phyloP scores from a whole-genome alignment of 371 early-diverging fungal species.

The Mucor piriformis region DNA sequence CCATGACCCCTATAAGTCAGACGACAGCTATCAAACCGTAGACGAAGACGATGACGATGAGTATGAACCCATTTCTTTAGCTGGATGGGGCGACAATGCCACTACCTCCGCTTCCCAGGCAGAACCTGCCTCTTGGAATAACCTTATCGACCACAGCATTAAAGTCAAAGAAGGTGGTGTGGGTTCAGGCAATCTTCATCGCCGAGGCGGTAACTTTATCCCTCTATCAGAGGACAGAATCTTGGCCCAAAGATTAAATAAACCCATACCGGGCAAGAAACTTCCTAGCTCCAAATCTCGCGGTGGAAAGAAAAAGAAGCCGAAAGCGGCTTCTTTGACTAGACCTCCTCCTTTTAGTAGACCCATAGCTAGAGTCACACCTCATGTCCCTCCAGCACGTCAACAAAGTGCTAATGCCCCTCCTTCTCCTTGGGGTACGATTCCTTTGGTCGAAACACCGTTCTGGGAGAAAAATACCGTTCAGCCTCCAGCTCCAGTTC shows the following conservation, averaged over 20 bases:
- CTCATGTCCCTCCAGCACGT: slow-evolving; percentile 1
- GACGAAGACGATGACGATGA: slow-evolving; percentile 10
- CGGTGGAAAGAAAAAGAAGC: slow-evolving; percentile 3
- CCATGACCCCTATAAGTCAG: not conserved
- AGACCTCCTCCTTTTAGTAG: not conserved
- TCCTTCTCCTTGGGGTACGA: slow-evolving; percentile 21
- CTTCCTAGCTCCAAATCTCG: not conserved
- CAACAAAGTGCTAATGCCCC: not conserved
- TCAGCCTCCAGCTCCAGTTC: slow-evolving; percentile 1
- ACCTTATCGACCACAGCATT: slow-evolving; percentile 37
- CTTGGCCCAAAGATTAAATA: slow-evolving; percentile 38
- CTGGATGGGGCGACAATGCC: slow-evolving; percentile 14
- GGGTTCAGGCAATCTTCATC: slow-evolving; percentile 47
- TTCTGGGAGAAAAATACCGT: slow-evolving; percentile 32
- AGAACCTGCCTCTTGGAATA: slow-evolving; percentile 25
- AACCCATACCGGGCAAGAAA: slow-evolving; percentile 31
- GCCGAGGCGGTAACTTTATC: slow-evolving; percentile 42
- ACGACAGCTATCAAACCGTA: not conserved
- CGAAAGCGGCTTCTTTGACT: not conserved
- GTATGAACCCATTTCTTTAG: not conserved
- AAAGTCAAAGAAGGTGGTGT: slow-evolving; percentile 41
- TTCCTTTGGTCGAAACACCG: slow-evolving; percentile 24
- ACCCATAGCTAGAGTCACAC: not conserved
- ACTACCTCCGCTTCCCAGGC: too few species aligned
- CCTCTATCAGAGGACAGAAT: slow-evolving; percentile 49